Conservation (phyloP, 331 rosid genomes). For the Rosa hybrid region DNA sequence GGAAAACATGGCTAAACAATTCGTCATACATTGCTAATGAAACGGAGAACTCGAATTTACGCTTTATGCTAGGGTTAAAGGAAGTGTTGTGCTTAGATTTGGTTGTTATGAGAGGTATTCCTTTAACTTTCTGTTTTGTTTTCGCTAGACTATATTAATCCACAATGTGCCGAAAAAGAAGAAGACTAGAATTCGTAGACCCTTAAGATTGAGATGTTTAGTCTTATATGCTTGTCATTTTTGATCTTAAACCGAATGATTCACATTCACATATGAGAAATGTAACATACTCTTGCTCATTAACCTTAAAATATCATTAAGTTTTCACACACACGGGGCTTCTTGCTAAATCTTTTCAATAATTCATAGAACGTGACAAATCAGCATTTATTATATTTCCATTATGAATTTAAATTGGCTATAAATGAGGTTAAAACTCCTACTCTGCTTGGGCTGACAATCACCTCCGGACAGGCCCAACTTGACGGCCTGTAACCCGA, state of each 20-base stretch:
- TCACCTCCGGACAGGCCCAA: neutral
- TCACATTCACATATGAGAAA: neutral
- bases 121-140: neutral
- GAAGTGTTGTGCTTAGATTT: neutral
- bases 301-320: neutral
- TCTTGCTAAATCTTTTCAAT: neutral
- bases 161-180: too few relatives aligned
- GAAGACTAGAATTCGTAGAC: neutral
- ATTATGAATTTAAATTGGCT: neutral
- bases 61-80: too few relatives aligned
- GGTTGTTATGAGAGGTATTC: neutral
- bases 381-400: too few relatives aligned
- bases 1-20: too few relatives aligned
- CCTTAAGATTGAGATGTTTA: neutral
- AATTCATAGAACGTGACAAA: neutral
- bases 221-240: neutral
- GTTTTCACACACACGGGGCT: too few relatives aligned
- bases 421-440: too few relatives aligned
- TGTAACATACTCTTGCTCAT: neutral
- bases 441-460: neutral
- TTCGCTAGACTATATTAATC: neutral
- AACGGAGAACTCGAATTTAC: too few relatives aligned
- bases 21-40: too few relatives aligned
- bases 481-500: neutral
- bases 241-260: neutral